Evolutionary conservation across 2,329 filamentous ascomycete species (phyloP).

Genomic region (Fusarium miscanthi): DNA sequence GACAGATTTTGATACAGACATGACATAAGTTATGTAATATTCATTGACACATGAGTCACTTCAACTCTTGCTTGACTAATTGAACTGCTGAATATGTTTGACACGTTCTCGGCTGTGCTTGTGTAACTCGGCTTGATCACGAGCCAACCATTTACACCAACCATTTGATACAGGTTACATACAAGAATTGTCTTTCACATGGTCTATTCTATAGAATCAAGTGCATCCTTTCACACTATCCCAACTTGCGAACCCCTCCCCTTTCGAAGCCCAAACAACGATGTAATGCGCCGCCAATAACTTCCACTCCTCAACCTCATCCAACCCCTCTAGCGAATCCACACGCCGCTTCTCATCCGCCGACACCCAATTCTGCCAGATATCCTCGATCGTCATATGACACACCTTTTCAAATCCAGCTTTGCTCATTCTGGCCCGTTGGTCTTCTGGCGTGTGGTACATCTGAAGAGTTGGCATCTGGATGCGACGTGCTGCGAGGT

Average conservation of each 20-base stretch:
- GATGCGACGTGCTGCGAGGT: slow-evolving; percentile 84
- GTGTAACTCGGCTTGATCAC: not conserved
- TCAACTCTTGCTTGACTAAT: rapidly evolving
- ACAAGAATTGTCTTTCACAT: not conserved
- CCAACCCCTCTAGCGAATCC: slow-evolving; percentile 83
- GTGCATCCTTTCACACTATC: slow-evolving; percentile 12
- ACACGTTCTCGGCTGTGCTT: not conserved
- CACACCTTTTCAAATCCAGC: slow-evolving; percentile 69
- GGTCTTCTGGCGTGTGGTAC: slow-evolving; percentile 75
- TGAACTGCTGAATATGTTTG: not conserved
- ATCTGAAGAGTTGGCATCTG: slow-evolving; percentile 82
- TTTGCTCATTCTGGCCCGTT: slow-evolving; percentile 72
- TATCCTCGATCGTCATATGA: slow-evolving; percentile 61
- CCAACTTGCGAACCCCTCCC: slow-evolving; percentile 39
- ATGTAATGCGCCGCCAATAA: slow-evolving; percentile 90
- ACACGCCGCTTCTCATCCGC: slow-evolving; percentile 81
- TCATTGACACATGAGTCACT: not conserved
- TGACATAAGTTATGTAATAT: not conserved
- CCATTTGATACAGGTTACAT: too few species aligned
- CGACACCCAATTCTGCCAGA: slow-evolving; percentile 82
- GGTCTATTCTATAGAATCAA: not conserved
- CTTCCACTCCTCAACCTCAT: slow-evolving; percentile 95
- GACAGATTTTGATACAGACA: not conserved
- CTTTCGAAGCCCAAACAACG: slow-evolving; percentile 86
- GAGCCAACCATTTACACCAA: not conserved